Conservation (phyloP, 371 early-diverging fungal genomes). For the Saksenaea vasiformis region DNA sequence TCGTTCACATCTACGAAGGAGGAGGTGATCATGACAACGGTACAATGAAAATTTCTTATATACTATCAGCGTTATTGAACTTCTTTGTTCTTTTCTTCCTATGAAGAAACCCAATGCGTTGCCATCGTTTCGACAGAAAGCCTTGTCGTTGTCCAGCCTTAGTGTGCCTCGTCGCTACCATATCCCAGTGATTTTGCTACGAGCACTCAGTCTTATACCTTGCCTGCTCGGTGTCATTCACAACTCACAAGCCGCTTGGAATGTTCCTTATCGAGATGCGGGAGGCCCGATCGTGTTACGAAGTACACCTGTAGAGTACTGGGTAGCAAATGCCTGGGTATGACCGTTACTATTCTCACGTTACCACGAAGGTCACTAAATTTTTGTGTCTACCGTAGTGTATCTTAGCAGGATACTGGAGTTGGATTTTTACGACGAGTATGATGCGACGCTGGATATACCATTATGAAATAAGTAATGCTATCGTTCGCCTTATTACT, state of each 20-base stretch:
- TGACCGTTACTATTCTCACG: not conserved
- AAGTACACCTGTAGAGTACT: slow-evolving; percentile 56
- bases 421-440: slow-evolving; percentile 55
- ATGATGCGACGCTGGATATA: slow-evolving; percentile 65
- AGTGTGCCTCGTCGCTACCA: slow-evolving; percentile 46
- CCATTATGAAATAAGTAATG: slow-evolving; percentile 60
- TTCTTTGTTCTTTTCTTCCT: not conserved
- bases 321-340: slow-evolving; percentile 65
- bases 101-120: slow-evolving; percentile 26
- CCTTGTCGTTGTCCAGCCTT: slow-evolving; percentile 38
- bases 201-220: slow-evolving; percentile 50
- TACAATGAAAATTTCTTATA: slow-evolving; percentile 22
- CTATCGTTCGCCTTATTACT: slow-evolving; percentile 58
- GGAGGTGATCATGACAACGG: slow-evolving; percentile 8
- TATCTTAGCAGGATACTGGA: slow-evolving; percentile 61
- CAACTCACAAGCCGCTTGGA: slow-evolving; percentile 38
- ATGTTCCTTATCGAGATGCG: slow-evolving; percentile 49
- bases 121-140: slow-evolving; percentile 31
- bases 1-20: not conserved
- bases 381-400: slow-evolving; percentile 35
- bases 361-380: not conserved
- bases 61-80: slow-evolving; percentile 21
- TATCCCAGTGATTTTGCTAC: slow-evolving; percentile 41
- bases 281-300: slow-evolving; percentile 48
- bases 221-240: slow-evolving; percentile 45